Evolutionary conservation across 1,139 yeast species (phyloP), one percentile per base, ranked within the genome.

Genomic region (Candida sp.): DNA sequence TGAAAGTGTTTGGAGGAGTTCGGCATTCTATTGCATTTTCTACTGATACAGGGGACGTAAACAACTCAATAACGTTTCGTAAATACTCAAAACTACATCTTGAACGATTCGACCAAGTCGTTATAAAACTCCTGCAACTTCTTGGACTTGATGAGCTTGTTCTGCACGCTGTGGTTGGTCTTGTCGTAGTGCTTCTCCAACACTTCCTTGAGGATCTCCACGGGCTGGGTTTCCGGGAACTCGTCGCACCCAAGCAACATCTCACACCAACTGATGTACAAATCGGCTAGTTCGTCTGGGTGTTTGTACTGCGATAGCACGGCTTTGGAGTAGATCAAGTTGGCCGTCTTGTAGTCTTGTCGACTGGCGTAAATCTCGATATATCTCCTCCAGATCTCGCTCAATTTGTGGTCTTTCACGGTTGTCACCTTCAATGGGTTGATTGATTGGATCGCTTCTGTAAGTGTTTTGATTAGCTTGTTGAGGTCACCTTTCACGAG

Each of bases 201-300:
- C 0, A 89, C 86, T 7, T 67, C 68, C 52, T 80, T 78, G 45
- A 89, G 63, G 3, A 90, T 72, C 12, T 71, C 67, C 6, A 85
- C 61, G 0, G 96, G 90, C 42, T 70, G 74, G 3, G 79, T 78
- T 27, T 80, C 64, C 17, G 58, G 47, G 3, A 80, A 65, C 48
- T 83, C 80, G 11, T 78, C 81, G 35, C 72, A 69, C n/a, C 77
- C 68, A 32, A 88, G 60, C 49, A 83, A 85, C 67, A 85, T 68
- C 55, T 88, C 90, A 25, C 88, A 76, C 97, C 98, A 92, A 40
- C 77, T 79, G 31, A 83, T 72, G 78, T 92, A 90, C 3, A 91
- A 66, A 3, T 79, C 79, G 1, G 87, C 90, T 39, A 91, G 68
- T 54, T 91, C 97, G 33, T 83, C 82, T 1, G 84, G 73, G 22